Evolutionary conservation across 176 grass and related monocot genomes (phyloP).

Genomic region (Carex kokanica): DNA sequence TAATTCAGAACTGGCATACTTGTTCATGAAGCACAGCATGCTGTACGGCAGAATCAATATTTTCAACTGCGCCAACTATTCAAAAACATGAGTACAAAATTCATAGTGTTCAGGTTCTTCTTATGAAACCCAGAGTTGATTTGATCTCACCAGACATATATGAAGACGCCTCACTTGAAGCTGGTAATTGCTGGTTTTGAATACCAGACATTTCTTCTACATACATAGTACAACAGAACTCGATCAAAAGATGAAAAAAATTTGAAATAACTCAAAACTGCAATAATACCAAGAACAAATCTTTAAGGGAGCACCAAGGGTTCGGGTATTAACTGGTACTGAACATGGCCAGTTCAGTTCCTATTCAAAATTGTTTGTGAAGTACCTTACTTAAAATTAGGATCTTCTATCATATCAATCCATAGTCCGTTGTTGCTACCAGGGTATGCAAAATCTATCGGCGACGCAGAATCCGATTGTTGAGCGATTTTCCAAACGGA

Average conservation of each 20-base stretch:
- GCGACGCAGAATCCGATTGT: not conserved
- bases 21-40: constrained; percentile 75
- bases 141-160: constrained; percentile 10
- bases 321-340: not conserved
- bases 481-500: not conserved
- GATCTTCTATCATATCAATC: not conserved
- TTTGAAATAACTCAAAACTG: not conserved
- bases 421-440: not conserved
- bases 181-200: constrained; percentile 1
- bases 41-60: constrained; percentile 64
- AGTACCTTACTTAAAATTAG: not conserved
- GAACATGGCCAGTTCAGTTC: not conserved
- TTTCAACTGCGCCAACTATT: constrained; percentile 26
- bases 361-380: not conserved
- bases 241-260: not conserved
- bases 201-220: constrained; percentile 6
- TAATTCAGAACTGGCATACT: constrained; percentile 42
- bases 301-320: not conserved
- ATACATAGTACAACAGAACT: not conserved
- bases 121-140: not conserved
- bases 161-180: not conserved
- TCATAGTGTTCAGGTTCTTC: constrained; percentile 6
- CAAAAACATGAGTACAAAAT: not conserved
- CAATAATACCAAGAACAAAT: not conserved
- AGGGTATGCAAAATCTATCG: not conserved